Evolutionary conservation across 768 basidiomycete genomes (phyloP).

Genomic region (Russula griseocarnosa): DNA sequence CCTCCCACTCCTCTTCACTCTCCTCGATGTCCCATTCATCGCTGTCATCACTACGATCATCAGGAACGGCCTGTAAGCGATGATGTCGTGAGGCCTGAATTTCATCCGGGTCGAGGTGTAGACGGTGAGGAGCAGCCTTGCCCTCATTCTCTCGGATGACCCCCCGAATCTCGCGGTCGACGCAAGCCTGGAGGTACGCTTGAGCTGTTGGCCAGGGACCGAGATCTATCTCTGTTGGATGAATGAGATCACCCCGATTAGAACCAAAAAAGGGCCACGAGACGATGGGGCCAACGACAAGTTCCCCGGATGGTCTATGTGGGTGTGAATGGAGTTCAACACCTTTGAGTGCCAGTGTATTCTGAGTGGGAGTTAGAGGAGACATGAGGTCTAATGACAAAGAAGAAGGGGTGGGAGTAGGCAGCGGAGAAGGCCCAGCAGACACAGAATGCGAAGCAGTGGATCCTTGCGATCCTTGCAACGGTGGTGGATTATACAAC

Average conservation of each 20-base stretch:
- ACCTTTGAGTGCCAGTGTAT: not conserved
- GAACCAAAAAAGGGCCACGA: constrained; percentile 92
- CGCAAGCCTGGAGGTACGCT: constrained; percentile 63
- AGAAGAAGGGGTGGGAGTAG: constrained; percentile 33
- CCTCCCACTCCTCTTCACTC: constrained; percentile 70
- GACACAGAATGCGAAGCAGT: constrained; percentile 17
- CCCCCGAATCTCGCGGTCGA: constrained; percentile 65
- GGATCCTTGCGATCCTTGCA: constrained; percentile 13
- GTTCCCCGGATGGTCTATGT: constrained; percentile 35
- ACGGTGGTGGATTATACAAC: constrained; percentile 50
- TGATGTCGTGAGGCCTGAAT: constrained; percentile 69
- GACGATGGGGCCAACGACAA: constrained; percentile 74
- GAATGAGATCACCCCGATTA: constrained; percentile 65
- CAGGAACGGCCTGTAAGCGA: constrained; percentile 59
- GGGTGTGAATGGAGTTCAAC: not conserved
- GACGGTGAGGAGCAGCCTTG: constrained; percentile 64
- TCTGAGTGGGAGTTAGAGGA: constrained; percentile 15
- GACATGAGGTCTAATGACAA: constrained; percentile 7
- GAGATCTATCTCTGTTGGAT: constrained; percentile 68
- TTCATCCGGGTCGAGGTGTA: constrained; percentile 80
- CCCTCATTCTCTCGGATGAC: constrained; percentile 77
- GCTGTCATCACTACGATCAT: constrained; percentile 69
- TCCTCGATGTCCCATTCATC: constrained; percentile 78
- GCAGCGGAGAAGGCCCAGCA: constrained; percentile 26
- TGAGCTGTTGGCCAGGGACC: constrained; percentile 67